Conservation (phyloP, 129 eudicot genomes). For the Ambrosia trifida region DNA sequence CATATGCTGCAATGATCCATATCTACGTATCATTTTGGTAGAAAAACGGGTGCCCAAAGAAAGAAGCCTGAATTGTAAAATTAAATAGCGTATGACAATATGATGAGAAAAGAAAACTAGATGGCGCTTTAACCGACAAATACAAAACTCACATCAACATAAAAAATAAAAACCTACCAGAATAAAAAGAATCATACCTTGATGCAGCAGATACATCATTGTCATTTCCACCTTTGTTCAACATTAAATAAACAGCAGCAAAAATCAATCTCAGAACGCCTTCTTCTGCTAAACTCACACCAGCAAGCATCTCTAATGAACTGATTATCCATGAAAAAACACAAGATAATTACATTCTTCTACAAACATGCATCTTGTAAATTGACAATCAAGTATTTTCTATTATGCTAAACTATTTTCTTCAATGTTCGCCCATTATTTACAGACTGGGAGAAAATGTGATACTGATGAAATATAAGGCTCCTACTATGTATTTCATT, state of each 20-base stretch:
- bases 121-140: conserved; percentile 18
- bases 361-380: conserved; percentile 20
- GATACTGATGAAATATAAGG: conserved; percentile 6
- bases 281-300: conserved; percentile 81
- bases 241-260: conserved; percentile 76
- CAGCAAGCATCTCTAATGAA: conserved; percentile 83
- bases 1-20: conserved; percentile 65
- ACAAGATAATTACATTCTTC: conserved; percentile 28
- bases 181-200: conserved; percentile 48
- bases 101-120: background rate
- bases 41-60: conserved; percentile 71
- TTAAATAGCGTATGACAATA: conserved; percentile 27
- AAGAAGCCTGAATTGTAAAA: conserved; percentile 69
- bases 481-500: background rate
- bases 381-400: conserved; percentile 11
- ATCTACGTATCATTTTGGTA: conserved; percentile 68
- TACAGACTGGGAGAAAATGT: conserved; percentile 4
- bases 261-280: conserved; percentile 79
- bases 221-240: conserved; percentile 63
- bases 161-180: background rate
- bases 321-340: conserved; percentile 52
- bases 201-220: conserved; percentile 76
- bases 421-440: conserved; percentile 18
- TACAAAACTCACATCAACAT: conserved; percentile 16
- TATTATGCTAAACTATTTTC: background rate